phyloP scores from a whole-genome alignment of 139 green algal genomes.

The Volvox africanus region DNA sequence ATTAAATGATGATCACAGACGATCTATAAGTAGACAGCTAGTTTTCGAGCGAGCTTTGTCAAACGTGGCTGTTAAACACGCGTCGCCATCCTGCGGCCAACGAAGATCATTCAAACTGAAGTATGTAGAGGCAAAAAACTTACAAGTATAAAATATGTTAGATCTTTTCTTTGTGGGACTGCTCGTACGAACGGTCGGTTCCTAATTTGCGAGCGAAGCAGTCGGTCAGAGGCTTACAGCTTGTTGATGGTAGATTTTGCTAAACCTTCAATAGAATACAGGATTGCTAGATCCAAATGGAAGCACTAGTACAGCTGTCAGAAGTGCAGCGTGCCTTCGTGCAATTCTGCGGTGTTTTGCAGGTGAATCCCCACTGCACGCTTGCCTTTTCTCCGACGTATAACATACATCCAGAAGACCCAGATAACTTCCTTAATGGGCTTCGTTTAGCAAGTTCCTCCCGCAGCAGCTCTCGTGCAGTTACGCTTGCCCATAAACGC shows the following conservation, averaged over 20 bases:
- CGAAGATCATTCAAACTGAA: background rate
- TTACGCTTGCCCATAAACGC: too few species aligned
- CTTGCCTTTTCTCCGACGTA: too few species aligned
- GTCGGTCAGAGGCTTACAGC: too few species aligned
- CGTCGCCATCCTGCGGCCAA: background rate
- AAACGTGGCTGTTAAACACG: background rate
- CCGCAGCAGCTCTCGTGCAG: too few species aligned
- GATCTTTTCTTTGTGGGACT: background rate
- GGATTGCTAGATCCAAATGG: too few species aligned
- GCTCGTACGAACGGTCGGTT: background rate
- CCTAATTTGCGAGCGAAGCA: too few species aligned
- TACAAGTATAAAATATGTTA: background rate
- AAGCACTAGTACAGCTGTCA: slow-evolving; percentile 12
- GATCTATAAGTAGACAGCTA: background rate
- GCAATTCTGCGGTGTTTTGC: slow-evolving; percentile 18
- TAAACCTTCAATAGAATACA: too few species aligned
- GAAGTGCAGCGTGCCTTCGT: background rate
- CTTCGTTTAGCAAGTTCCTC: too few species aligned
- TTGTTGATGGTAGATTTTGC: too few species aligned
- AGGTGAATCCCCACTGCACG: background rate
- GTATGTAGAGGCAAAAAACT: background rate
- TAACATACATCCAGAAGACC: too few species aligned
- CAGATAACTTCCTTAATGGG: too few species aligned
- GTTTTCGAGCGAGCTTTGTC: background rate
- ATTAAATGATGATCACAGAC: background rate